These are phyloP conservation scores for Hypoxylon subgilvum DNA, from an alignment of 495 filamentous ascomycete species.

Conservation along the genomic window DNA sequence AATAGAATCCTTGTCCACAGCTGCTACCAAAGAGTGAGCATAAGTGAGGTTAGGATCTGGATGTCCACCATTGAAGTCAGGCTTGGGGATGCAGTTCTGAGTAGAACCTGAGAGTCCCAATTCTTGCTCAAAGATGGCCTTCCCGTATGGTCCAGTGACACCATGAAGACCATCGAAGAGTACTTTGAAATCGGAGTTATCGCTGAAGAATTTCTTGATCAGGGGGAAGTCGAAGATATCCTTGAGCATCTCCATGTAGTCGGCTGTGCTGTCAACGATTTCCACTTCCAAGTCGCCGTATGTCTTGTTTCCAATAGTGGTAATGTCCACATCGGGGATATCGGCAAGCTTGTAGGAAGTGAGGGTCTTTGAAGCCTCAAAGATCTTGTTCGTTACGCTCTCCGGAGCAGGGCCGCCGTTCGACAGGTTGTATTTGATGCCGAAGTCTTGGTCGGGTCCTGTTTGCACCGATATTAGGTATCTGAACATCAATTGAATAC, in stretches of 20 bases:
- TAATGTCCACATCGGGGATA: constrained; percentile 84
- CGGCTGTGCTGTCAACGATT: constrained; percentile 86
- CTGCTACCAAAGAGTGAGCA: constrained; percentile 91
- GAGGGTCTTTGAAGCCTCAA: constrained; percentile 82
- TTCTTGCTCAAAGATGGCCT: constrained; percentile 92
- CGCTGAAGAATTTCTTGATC: constrained; percentile 88
- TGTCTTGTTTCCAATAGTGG: constrained; percentile 77
- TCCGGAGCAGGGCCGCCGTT: constrained; percentile 97
- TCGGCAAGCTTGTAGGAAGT: constrained; percentile 89
- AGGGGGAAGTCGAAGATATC: constrained; percentile 96
- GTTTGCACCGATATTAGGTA: constrained; percentile 16
- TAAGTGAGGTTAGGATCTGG: constrained; percentile 99
- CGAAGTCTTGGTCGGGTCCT: constrained; percentile 94
- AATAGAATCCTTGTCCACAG: constrained; percentile 86
- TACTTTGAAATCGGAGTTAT: constrained; percentile 91
- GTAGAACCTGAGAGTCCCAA: constrained; percentile 81
- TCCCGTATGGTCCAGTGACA: constrained; percentile 93
- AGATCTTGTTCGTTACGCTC: constrained; percentile 96
- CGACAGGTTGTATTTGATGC: constrained; percentile 98
- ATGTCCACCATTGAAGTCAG: constrained; percentile 96
- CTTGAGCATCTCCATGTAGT: constrained; percentile 95
- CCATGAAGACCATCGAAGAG: constrained; percentile 94
- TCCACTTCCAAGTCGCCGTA: constrained; percentile 91
- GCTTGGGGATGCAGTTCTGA: constrained; percentile 90
- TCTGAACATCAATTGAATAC: neutral